Conservation (phyloP, 2,329 filamentous ascomycete species). For the Diaporthe batatas region DNA sequence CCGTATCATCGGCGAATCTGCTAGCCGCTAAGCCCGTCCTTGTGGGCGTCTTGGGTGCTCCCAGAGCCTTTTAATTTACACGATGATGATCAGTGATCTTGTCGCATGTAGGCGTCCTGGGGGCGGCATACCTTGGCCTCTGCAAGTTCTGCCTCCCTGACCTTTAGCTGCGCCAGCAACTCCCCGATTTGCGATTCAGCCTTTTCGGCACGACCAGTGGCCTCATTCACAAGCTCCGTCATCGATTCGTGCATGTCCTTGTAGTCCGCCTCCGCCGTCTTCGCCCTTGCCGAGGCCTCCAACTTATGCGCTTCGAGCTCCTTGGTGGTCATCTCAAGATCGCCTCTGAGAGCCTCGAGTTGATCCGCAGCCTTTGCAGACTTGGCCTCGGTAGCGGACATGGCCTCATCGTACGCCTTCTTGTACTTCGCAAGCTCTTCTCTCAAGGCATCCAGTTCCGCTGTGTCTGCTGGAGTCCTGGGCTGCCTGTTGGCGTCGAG, state of each 20-base stretch:
- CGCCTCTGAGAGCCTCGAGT: slow-evolving; percentile 55
- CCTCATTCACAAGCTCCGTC: slow-evolving; percentile 71
- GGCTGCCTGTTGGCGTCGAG: slow-evolving; percentile 70
- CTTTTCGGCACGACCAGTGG: slow-evolving; percentile 65
- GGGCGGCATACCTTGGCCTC: slow-evolving; percentile 66
- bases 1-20: slow-evolving; percentile 59
- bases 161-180: slow-evolving; percentile 68
- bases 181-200: slow-evolving; percentile 63
- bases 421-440: slow-evolving; percentile 61
- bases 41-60: slow-evolving; percentile 52
- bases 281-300: slow-evolving; percentile 64
- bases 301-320: slow-evolving; percentile 67
- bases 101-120: slow-evolving; percentile 32
- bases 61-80: slow-evolving; percentile 57
- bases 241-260: slow-evolving; percentile 74
- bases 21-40: slow-evolving; percentile 68
- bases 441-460: slow-evolving; percentile 65
- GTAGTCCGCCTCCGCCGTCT: slow-evolving; percentile 71
- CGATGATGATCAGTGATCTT: slow-evolving; percentile 30
- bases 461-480: slow-evolving; percentile 59
- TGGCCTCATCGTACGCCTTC: slow-evolving; percentile 52
- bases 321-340: slow-evolving; percentile 64
- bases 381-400: slow-evolving; percentile 52
- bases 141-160: slow-evolving; percentile 74
- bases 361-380: slow-evolving; percentile 54